These are phyloP conservation scores for Claviceps digitariae DNA, from an alignment of 2,329 filamentous ascomycete species.

Conservation along the genomic window DNA sequence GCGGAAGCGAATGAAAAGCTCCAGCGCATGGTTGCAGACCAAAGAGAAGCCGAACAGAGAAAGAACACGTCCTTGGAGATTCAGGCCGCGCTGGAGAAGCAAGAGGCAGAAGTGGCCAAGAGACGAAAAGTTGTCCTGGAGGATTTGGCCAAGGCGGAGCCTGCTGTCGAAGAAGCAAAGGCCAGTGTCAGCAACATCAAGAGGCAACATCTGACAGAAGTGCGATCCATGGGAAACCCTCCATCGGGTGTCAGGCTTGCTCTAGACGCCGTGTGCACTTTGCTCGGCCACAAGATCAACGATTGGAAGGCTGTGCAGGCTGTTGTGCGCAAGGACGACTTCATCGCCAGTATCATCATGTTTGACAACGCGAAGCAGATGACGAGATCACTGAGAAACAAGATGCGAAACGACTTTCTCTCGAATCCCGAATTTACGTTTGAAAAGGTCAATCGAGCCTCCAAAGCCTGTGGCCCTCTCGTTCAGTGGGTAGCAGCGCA, in stretches of 20 bases:
- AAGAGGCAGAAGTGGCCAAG: constrained; percentile 74
- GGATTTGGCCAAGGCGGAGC: constrained; percentile 83
- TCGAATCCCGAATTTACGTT: constrained; percentile 93
- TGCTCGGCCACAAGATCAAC: constrained; percentile 78
- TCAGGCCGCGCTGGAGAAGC: constrained; percentile 72
- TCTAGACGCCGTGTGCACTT: constrained; percentile 88
- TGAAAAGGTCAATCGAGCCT: constrained; percentile 89
- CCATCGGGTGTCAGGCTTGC: constrained; percentile 83
- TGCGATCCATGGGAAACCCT: constrained; percentile 90
- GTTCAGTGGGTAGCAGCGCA: constrained; percentile 97
- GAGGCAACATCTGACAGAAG: constrained; percentile 90
- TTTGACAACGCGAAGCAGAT: constrained; percentile 94
- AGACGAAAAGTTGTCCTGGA: constrained; percentile 73
- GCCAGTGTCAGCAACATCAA: constrained; percentile 98
- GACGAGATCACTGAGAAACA: constrained; percentile 67
- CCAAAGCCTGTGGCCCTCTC: constrained; percentile 89
- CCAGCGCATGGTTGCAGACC: constrained; percentile 92
- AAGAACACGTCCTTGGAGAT: constrained; percentile 82
- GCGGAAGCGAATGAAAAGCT: constrained; percentile 94
- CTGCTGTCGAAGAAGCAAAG: constrained; percentile 83
- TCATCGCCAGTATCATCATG: constrained; percentile 94
- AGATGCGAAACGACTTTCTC: constrained; percentile 87
- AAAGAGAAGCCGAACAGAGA: constrained; percentile 84
- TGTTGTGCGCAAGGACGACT: constrained; percentile 84
- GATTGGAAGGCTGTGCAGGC: constrained; percentile 87